Evolutionary conservation across 257 asterid species (phyloP).

Genomic region (Solanum commersonii): DNA sequence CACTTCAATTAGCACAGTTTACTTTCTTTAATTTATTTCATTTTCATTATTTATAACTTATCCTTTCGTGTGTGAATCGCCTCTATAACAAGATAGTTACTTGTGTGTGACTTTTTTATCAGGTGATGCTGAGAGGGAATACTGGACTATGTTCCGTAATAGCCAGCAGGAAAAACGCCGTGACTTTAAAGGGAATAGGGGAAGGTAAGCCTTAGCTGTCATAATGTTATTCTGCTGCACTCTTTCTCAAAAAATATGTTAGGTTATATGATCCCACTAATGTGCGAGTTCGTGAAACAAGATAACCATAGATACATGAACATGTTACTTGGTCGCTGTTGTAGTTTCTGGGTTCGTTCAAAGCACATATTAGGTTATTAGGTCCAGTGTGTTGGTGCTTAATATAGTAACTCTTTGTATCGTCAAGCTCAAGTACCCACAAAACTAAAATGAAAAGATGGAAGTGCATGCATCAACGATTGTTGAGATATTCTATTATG

Average conservation of each 20-base stretch:
- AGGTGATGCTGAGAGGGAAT: slow-evolving; percentile 95
- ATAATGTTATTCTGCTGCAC: neutral
- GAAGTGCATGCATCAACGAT: neutral
- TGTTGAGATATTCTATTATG: neutral
- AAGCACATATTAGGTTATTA: neutral
- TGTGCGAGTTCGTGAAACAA: neutral
- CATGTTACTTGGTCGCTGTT: neutral
- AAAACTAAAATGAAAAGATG: neutral
- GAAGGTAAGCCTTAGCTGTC: slow-evolving; percentile 38
- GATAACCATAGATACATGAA: neutral
- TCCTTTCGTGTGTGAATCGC: neutral
- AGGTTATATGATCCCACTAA: neutral
- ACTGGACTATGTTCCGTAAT: slow-evolving; percentile 63
- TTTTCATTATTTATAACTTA: neutral
- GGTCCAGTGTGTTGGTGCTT: neutral
- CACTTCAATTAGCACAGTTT: neutral
- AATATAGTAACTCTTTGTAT: neutral
- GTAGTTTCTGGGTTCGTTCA: neutral
- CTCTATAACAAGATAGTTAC: neutral
- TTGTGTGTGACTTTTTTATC: neutral
- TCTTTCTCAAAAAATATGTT: neutral
- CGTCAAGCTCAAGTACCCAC: neutral
- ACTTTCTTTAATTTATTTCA: neutral
- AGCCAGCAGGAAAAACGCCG: slow-evolving; percentile 44
- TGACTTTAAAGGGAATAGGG: slow-evolving; percentile 50